Conservation (phyloP, 139 green algal genomes). For the Chlorella sorokiniana region DNA sequence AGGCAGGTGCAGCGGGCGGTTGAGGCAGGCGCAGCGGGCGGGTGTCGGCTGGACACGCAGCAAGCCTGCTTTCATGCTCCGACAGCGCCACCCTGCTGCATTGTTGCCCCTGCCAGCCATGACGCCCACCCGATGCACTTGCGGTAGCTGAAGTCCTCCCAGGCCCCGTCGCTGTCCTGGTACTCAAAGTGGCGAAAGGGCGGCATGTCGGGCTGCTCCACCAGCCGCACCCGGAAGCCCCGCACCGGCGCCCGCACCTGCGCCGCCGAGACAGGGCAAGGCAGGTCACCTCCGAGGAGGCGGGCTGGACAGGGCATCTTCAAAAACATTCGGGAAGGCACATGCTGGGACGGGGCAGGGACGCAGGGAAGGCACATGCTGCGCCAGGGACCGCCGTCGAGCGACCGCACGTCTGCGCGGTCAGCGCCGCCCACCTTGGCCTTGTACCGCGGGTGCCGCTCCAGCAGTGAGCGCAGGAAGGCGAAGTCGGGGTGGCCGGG, state of each 20-base stretch:
- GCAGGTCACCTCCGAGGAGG: no score
- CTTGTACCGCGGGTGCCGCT: constrained; percentile 5
- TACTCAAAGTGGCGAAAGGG: constrained; percentile 10
- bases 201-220: not conserved
- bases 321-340: no score
- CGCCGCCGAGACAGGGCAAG: not conserved
- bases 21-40: no score
- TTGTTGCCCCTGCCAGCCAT: not conserved
- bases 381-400: not conserved
- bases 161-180: not conserved
- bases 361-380: not conserved
- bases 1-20: not conserved
- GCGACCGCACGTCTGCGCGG: not conserved
- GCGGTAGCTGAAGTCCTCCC: constrained; percentile 18
- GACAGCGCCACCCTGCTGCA: not conserved
- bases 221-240: not conserved
- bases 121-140: constrained; percentile 10
- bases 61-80: not conserved
- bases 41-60: no score
- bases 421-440: constrained; percentile 4
- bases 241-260: not conserved
- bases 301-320: no score
- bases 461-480: constrained; percentile 9
- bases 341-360: no score
- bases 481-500: constrained; percentile 4